A percentile compares a stretch with the other conserved stretches of the same genome.
phyloP scores from a whole-genome alignment of 805 yeast species.

The Geotrichum ghanense region DNA sequence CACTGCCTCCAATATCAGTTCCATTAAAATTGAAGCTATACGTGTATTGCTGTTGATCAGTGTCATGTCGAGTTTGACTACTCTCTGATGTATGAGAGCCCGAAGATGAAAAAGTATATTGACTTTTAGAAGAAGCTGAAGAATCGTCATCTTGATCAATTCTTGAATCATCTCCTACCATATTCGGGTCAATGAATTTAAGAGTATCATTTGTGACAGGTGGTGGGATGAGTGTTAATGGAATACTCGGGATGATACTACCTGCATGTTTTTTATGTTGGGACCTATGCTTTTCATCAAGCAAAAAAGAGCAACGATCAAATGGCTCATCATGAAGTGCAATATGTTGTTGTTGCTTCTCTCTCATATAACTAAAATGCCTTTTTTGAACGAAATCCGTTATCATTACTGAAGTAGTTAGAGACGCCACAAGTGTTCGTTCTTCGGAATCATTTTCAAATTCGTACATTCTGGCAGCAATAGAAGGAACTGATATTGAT shows the following conservation, averaged over 20 bases:
- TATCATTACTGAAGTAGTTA: conserved; percentile 47
- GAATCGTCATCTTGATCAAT: conserved; percentile 9
- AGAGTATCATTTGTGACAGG: conserved; percentile 45
- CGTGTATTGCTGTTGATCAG: conserved; percentile 2
- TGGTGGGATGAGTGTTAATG: conserved; percentile 50
- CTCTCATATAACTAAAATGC: conserved; percentile 35
- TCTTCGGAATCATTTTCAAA: conserved; percentile 9
- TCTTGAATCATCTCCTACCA: conserved; percentile 12
- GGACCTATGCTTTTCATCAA: conserved; percentile 40
- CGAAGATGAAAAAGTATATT: conserved; percentile 2
- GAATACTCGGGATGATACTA: conserved; percentile 44
- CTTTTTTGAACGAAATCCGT: conserved; percentile 49
- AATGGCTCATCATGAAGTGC: conserved; percentile 69
- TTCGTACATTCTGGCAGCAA: conserved; percentile 16
- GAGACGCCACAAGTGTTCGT: conserved; percentile 25
- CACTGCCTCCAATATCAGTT: not conserved
- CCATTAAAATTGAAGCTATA: conserved; percentile 1
- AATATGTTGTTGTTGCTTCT: conserved; percentile 54
- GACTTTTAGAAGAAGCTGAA: conserved; percentile 8
- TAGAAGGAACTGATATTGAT: conserved; percentile 37
- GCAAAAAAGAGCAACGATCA: conserved; percentile 64
- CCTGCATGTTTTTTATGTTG: conserved; percentile 34
- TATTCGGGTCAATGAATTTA: conserved; percentile 26
- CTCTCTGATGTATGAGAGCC: conserved; percentile 1
- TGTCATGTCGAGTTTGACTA: not conserved